phyloP scores from a whole-genome alignment of 163 green algal genomes.

The Chlorella variabilis region DNA sequence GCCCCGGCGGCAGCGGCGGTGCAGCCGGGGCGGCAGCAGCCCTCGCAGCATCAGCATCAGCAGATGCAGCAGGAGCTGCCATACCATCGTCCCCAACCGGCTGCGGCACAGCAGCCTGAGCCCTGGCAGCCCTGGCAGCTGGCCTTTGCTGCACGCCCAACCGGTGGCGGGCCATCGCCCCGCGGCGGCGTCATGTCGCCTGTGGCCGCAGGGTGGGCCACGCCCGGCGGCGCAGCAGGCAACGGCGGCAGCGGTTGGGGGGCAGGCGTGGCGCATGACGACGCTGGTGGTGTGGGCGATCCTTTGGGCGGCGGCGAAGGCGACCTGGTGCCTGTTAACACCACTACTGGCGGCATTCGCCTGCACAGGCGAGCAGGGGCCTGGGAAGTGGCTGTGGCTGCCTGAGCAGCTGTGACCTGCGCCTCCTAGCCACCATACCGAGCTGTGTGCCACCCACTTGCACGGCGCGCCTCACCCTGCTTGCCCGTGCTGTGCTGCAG shows the following conservation, averaged over 20 bases:
- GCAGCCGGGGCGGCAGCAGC: background rate
- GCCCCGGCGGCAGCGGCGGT: background rate
- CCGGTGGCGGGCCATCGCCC: too few relatives aligned
- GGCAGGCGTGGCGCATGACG: background rate
- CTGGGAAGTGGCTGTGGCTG: constrained; percentile 2
- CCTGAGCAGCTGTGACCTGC: background rate
- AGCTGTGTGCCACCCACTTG: background rate
- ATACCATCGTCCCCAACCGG: background rate
- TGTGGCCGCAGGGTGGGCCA: background rate
- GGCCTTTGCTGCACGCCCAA: background rate
- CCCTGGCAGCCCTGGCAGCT: constrained; percentile 4
- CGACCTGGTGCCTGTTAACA: constrained; percentile 42
- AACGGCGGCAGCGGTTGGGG: background rate
- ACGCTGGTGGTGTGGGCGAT: background rate
- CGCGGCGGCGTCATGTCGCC: background rate
- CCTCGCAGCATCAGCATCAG: background rate
- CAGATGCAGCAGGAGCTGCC: background rate
- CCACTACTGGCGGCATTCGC: constrained; percentile 50
- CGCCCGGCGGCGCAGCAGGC: background rate
- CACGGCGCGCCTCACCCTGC: too few relatives aligned
- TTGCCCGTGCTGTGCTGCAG: constrained; percentile 41
- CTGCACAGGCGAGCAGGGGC: constrained; percentile 49
- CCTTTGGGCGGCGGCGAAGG: too few relatives aligned
- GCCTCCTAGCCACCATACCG: background rate
- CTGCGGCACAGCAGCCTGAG: background rate